These are phyloP conservation scores for Flaveria linearis DNA, from an alignment of 129 eudicot genomes.

Conservation along the genomic window DNA sequence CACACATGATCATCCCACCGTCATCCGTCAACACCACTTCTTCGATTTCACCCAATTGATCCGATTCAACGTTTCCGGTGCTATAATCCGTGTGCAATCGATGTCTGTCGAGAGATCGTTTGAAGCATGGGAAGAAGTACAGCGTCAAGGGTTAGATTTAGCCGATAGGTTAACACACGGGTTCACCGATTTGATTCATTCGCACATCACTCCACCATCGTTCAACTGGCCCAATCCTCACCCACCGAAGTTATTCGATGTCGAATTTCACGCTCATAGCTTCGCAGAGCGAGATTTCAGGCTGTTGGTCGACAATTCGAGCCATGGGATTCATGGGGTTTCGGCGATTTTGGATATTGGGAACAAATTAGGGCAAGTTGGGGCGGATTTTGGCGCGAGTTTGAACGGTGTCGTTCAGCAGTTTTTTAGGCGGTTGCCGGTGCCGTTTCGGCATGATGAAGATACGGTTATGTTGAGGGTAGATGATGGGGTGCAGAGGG, in stretches of 20 bases:
- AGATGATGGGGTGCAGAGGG: conserved; percentile 30
- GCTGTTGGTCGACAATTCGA: conserved; percentile 75
- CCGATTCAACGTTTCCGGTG: background rate
- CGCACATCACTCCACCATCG: conserved; percentile 78
- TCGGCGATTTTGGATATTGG: conserved; percentile 55
- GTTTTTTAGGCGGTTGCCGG: conserved; percentile 56
- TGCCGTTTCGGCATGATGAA: conserved; percentile 57
- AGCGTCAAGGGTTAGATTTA: conserved; percentile 83
- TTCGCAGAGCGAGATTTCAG: conserved; percentile 54
- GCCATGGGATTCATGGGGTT: conserved; percentile 64
- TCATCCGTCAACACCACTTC: background rate
- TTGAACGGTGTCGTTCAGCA: conserved; percentile 79
- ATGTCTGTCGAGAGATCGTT: conserved; percentile 88
- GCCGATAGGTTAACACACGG: conserved; percentile 87
- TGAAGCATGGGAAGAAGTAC: conserved; percentile 99
- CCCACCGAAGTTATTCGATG: conserved; percentile 57
- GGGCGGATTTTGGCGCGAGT: conserved; percentile 80
- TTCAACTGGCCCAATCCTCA: conserved; percentile 72
- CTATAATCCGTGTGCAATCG: too few species aligned
- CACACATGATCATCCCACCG: conserved; percentile 14
- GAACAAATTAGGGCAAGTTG: conserved; percentile 78
- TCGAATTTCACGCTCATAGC: conserved; percentile 58
- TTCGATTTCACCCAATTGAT: background rate
- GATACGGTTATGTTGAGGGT: conserved; percentile 28
- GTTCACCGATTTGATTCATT: conserved; percentile 67